Conservation (phyloP, 306 rosid species). For the Ammopiptanthus mongolicus region DNA sequence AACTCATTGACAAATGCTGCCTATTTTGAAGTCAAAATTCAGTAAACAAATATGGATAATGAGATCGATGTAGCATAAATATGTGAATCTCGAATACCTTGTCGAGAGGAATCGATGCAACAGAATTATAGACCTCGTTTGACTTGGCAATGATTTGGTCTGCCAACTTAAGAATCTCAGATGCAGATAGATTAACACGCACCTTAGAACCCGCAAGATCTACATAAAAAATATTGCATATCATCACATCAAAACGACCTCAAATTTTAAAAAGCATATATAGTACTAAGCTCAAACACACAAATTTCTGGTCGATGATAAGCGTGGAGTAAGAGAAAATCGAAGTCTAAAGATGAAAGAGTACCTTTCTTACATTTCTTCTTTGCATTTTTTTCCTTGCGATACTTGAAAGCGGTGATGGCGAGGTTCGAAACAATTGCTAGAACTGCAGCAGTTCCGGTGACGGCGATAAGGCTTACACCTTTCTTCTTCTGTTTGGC, state of each 20-base stretch:
- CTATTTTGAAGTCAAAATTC: background rate
- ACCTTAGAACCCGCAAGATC: constrained; percentile 72
- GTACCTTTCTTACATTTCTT: constrained; percentile 48
- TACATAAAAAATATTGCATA: constrained; percentile 6
- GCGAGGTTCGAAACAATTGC: constrained; percentile 68
- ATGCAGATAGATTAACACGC: constrained; percentile 56
- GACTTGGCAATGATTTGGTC: constrained; percentile 68
- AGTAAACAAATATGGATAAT: background rate
- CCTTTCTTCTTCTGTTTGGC: constrained; percentile 41
- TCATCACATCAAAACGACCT: background rate
- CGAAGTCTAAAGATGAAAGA: background rate
- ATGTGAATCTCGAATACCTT: constrained; percentile 47
- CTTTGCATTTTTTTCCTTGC: constrained; percentile 33
- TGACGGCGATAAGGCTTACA: constrained; percentile 40
- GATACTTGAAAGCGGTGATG: constrained; percentile 52
- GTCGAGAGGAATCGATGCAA: constrained; percentile 75
- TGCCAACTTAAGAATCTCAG: constrained; percentile 75
- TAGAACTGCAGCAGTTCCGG: constrained; percentile 80
- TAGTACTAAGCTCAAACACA: background rate
- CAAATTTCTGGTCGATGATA: background rate
- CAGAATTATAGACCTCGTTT: constrained; percentile 64
- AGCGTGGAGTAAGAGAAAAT: background rate
- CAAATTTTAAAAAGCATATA: background rate
- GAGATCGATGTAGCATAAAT: background rate
- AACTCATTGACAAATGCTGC: background rate